Base-by-base conservation (phyloP, 2,329 filamentous ascomycete species). In the Fusarium stilboides region DNA sequence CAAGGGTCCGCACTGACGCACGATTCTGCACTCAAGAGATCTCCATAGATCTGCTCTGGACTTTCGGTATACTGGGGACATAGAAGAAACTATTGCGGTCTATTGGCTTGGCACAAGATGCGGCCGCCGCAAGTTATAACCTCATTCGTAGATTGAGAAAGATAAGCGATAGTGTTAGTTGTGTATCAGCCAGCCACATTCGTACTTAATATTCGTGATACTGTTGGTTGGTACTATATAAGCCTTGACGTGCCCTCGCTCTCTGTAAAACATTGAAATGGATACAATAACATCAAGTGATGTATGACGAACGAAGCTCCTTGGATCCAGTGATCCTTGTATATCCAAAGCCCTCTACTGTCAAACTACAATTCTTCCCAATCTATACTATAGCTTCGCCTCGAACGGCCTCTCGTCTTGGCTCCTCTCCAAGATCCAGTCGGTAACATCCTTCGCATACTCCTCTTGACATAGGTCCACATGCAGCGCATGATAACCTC, bases 401-500 rank as follows among this genome's bases (percentile, higher is more conserved):
- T 77, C 77, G 2, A 74, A 57, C 39, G 69, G 58, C 14, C 69
- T 65, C 15, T 52, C 68, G 71, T 42, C 67, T 46, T 43, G 53
- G 40, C 64, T 75, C 49, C 79, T 78, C 70, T 83, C 82, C 62
- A 92, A 75, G 57, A 94, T 88, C 91, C 91, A 94, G 61, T 87
- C 84, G 5, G 81, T 85, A 7, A 93, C 82, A 75, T 93, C 89
- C 55, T 84, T 84, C 57, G 81, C 83, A 68, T 87, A 88, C 68
- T 84, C 81, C 58, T 86, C 82, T 75, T 83, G 85, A 59, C 82
- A 85, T 10, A 81, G 77, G 60, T 92, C 90, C 2, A 85, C 82
- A 76, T 92, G 90, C 68, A 92, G 78, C 81, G 92, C 91, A 80
- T 98, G 94, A 77, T 89, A 94, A 77, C 87, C 92, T 12, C 92